Evolutionary conservation across 164 flowering plant species (phyloP).

Genomic region (Pachysandra terminalis): DNA sequence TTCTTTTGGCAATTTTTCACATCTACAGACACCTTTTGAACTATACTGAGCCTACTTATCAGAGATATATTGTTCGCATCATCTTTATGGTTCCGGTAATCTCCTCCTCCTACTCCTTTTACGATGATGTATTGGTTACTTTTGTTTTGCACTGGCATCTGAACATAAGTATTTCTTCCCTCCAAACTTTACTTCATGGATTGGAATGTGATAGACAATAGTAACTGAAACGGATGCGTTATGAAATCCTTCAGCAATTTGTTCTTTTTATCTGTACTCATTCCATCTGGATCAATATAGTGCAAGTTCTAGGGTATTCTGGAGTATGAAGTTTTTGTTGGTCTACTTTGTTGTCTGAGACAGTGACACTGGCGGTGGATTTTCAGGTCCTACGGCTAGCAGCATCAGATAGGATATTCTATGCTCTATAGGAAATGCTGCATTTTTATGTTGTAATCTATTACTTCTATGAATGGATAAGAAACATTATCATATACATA

Average conservation of each 20-base stretch:
- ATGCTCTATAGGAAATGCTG: too few species aligned
- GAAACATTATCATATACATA: too few species aligned
- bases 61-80: conserved; percentile 93
- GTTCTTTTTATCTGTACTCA: neutral
- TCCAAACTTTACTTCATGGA: neutral
- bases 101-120: neutral
- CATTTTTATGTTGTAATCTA: too few species aligned
- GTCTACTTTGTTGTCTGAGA: neutral
- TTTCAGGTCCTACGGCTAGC: neutral
- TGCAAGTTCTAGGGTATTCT: neutral
- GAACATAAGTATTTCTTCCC: neutral
- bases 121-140: neutral
- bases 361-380: neutral
- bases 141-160: neutral
- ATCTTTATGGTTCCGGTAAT: conserved; percentile 98
- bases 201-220: too few species aligned
- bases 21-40: conserved; percentile 90
- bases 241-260: neutral
- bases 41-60: conserved; percentile 93
- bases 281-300: neutral
- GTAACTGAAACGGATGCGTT: too few species aligned
- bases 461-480: too few species aligned
- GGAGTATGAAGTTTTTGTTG: neutral
- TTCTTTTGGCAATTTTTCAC: conserved; percentile 69
- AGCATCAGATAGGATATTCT: neutral